Evolutionary conservation across 257 asterid genomes (phyloP), one percentile per base, ranked within the genome.

Genomic region (Forsythia suspensa): DNA sequence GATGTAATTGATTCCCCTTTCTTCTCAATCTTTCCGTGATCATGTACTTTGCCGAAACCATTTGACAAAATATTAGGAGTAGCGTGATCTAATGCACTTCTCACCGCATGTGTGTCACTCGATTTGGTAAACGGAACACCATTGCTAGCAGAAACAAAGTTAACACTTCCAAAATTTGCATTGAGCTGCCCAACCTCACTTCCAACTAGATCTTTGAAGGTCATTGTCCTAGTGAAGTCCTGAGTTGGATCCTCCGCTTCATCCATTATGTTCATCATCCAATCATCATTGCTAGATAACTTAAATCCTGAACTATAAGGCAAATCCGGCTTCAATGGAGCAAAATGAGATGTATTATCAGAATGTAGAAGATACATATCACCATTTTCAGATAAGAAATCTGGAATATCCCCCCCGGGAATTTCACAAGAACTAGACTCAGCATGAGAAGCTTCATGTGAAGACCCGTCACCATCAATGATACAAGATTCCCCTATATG

Each of bases 381-480:
- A 57, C 68, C 75, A 84, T 73, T 80, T 79, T 82, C 89, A 36
- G 86, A 75, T 15, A 76, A 77, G 66, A 63, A 44, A 72, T 81
- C 84, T 57, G 83, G 77, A 75, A 57, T 12, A 36, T 82, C 85
- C 4, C 66, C 73, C 34, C 76, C 82, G 77, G 71, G 44, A 85
- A 72, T 75, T 73, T 86, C 89, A 65, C 80, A 78, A 65, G 84
- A 87, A 84, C 87, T 78, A 77, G 84, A 74, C 80, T 74, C 85
- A 4, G 86, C 73, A 78, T 79, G 76, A 71, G 76, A 75, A 52
- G 79, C 82, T 21, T 84, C 84, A 77, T 73, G 79, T 20, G 86
- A 77, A 74, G 83, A 79, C 81, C 59, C 76, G 24, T 80, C 88
- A 51, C 80, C 76, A 80, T 84, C 85, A 61, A 79, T 74, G 74